Conservation (phyloP, 345 rosid species). For the Rhizophora mangle region DNA sequence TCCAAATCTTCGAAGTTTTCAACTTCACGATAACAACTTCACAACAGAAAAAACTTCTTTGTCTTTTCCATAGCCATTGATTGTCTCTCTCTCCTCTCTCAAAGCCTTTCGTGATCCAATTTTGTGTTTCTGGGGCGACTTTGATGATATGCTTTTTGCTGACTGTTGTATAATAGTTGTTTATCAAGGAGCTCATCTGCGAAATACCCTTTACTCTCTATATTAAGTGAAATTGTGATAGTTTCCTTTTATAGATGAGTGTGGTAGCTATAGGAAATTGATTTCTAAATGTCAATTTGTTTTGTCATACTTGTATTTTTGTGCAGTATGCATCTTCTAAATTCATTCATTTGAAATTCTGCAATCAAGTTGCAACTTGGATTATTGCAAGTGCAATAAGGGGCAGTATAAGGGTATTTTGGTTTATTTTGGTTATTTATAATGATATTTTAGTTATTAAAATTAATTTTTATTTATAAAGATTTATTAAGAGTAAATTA, state of each 20-base stretch:
- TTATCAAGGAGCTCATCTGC: background rate
- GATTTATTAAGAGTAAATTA: too few relatives aligned
- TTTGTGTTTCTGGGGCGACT: background rate
- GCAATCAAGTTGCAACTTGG: background rate
- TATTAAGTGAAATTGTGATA: background rate
- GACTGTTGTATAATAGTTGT: background rate
- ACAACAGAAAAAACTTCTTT: slow-evolving; percentile 50
- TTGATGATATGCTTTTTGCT: background rate
- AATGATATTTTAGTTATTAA: too few relatives aligned
- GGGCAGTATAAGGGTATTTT: too few relatives aligned
- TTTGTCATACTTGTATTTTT: background rate
- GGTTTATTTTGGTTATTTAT: too few relatives aligned
- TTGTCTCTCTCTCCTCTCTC: slow-evolving; percentile 36
- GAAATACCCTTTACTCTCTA: background rate
- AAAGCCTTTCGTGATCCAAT: background rate
- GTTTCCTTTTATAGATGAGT: too few relatives aligned
- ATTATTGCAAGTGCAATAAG: too few relatives aligned
- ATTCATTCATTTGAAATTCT: background rate
- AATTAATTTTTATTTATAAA: too few relatives aligned
- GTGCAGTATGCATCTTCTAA: background rate
- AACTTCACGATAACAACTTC: slow-evolving; percentile 24
- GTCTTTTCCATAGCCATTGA: slow-evolving; percentile 74
- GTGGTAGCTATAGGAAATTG: too few relatives aligned
- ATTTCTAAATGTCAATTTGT: background rate
- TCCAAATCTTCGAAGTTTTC: slow-evolving; percentile 31